Evolutionary conservation across 208 protist species (phyloP), one percentile per base, ranked within the genome.

Genomic region (Leptomonas pyrrhocoris): DNA sequence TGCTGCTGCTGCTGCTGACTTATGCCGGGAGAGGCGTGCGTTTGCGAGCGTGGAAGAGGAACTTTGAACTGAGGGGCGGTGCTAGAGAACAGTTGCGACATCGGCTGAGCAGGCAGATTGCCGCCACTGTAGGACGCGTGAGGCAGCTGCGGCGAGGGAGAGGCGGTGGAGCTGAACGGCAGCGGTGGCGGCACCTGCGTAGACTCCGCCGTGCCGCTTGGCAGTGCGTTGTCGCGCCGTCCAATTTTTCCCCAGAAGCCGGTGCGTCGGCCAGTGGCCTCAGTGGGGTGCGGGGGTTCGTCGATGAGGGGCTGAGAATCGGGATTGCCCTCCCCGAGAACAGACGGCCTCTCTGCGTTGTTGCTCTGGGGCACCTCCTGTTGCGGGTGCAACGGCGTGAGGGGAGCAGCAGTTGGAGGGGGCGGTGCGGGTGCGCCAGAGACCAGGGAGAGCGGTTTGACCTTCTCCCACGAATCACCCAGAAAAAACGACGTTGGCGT

Each of bases 221-320:
- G 49, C 13, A 54, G 30, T 0, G 19, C 16, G 51, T 1, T 23
- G 19, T 40, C 34, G 27, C 46, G 63, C 19, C 38, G 58, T 9
- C 16, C 27, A 12, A 3, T 1, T 16, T 34, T 6, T 0, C 9
- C 8, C 43, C 59, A 65, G 3, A 13, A 53, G 3, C 28, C 5
- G 43, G 58, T 34, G n/a, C 43, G 58, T 2, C n/a, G n/a, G 0
- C 12, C 25, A 2, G 12, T 4, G 19, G 21, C 59, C 13, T 55
- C 31, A 8, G n/a, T 21, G 6, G 73, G 56, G 2, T 43, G 73
- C 34, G 64, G 70, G 7, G 77, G 78, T 23, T 77, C 73, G n/a
- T 15, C 25, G 55, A 83, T 72, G 42, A 83, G 67, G 18, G 78
- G 72, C 68, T 83, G 78, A 40, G 78, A 83, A 30, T 78, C 61